Base-by-base conservation (phyloP, 352 stramenopile species). In the Salisapilia sapeloensis region DNA sequence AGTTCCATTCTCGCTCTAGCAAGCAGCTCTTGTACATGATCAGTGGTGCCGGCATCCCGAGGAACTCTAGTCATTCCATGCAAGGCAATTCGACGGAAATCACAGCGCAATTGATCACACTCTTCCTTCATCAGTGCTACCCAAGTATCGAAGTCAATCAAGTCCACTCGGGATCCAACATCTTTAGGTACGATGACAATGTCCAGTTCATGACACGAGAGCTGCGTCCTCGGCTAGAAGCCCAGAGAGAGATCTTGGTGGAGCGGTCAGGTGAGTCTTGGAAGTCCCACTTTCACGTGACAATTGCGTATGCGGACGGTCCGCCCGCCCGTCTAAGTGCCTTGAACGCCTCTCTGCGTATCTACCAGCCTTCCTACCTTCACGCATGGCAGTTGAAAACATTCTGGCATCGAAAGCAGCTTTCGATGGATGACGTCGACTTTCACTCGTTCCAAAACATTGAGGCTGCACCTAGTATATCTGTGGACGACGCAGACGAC, bases 341-440 rank as follows among this genome's bases (percentile, higher is more conserved):
- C 13, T 81, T 99, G 38, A 97, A 98, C 50, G 82, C 92, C 10
- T 84, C 83, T 21, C 58, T 99, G 31, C 75, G 93, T 6, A 85
- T 86, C 15, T 99, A 97, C 56, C 45, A 56, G 11, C 91, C 91
- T 15, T 94, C 75, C 17, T 98, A 97, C 35, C 80, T 98, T 44
- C 93, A 99, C 58, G 92, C 97, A 39, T 98, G 92, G 93, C 86
- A 98, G 59, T 76, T 98, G 38, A 98, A 99, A 57, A 97, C 91
- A 1, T 98, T 98, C 54, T 99, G 95, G 95, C 87, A 98, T 50
- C 78, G 97, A 45, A 71, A 58, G 4, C 92, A 96, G 27, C 70
- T 99, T 33, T 92, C 77, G 26, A 77, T 95, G 49, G 82, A 80
- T 24, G 94, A 98, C 44, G 92, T 98, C 33, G 93, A 98, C 52